Conservation (phyloP, 2,329 filamentous ascomycete species). For the Ophiocordyceps camponoti-leonardi region DNA sequence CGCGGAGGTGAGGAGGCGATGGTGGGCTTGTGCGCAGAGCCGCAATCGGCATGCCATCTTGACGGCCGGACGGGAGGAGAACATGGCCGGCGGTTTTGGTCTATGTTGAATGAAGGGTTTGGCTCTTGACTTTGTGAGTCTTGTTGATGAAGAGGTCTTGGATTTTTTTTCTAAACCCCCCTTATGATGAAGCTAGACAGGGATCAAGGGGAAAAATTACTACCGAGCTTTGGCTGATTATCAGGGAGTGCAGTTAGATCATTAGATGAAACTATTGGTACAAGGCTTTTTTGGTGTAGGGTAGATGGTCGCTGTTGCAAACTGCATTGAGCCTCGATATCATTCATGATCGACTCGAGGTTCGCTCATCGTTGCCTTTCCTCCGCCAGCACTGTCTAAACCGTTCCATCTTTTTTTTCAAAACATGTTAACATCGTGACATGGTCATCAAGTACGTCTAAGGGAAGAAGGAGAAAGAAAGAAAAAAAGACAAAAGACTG, state of each 20-base stretch:
- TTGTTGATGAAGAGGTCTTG: too few species aligned
- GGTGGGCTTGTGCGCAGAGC: background rate
- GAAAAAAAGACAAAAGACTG: slow-evolving; percentile 15
- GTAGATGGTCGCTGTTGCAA: background rate
- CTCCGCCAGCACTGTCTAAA: slow-evolving; percentile 87
- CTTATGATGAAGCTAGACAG: too few species aligned
- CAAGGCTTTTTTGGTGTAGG: background rate
- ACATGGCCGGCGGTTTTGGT: slow-evolving; percentile 10
- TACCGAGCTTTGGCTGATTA: too few species aligned
- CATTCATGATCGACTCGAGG: slow-evolving; percentile 38
- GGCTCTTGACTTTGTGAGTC: too few species aligned
- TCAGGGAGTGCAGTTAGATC: too few species aligned
- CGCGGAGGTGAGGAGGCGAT: background rate
- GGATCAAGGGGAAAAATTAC: too few species aligned
- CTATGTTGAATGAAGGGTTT: too few species aligned
- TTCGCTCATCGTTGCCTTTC: slow-evolving; percentile 74
- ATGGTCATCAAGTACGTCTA: too few species aligned
- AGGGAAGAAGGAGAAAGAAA: too few species aligned
- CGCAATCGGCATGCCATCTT: slow-evolving; percentile 1
- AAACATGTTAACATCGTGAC: too few species aligned
- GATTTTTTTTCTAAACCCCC: too few species aligned
- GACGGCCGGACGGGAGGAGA: slow-evolving; percentile 9
- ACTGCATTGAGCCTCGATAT: background rate
- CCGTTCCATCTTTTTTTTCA: slow-evolving; percentile 53
- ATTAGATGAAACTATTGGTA: too few species aligned